A percentile compares a stretch with the other conserved stretches of the same genome.
These are phyloP conservation scores for Penicillium verrucosum DNA, from an alignment of 2,329 filamentous ascomycete species.

Conservation along the genomic window DNA sequence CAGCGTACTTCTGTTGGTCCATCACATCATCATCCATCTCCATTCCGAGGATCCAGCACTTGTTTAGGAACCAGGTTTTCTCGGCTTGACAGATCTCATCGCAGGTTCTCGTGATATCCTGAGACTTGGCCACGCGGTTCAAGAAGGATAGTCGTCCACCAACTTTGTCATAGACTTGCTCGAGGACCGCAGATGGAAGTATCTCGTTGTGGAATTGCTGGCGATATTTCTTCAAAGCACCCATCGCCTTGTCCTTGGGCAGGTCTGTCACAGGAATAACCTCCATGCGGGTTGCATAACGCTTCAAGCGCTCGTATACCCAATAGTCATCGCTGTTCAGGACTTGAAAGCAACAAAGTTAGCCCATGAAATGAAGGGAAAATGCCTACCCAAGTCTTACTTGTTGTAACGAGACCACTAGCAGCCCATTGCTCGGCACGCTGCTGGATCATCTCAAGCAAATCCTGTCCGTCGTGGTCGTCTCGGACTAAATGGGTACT, in stretches of 20 bases:
- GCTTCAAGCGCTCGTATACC: slow-evolving; percentile 93
- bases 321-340: slow-evolving; percentile 98
- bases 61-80: slow-evolving; percentile 76
- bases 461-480: slow-evolving; percentile 86
- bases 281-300: slow-evolving; percentile 90
- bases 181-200: slow-evolving; percentile 53
- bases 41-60: slow-evolving; percentile 71
- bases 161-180: slow-evolving; percentile 79
- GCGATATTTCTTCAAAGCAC: slow-evolving; percentile 76
- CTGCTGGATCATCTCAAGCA: slow-evolving; percentile 93
- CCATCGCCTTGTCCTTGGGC: slow-evolving; percentile 71
- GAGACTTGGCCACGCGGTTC: slow-evolving; percentile 82
- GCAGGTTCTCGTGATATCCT: slow-evolving; percentile 76
- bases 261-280: slow-evolving; percentile 83
- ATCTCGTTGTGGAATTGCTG: slow-evolving; percentile 68
- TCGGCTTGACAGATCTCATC: slow-evolving; percentile 67
- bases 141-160: slow-evolving; percentile 86
- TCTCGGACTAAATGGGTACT: slow-evolving; percentile 87
- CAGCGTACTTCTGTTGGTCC: slow-evolving; percentile 94
- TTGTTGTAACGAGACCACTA: slow-evolving; percentile 75
- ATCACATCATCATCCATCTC: slow-evolving; percentile 96
- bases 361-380: not conserved
- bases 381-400: slow-evolving; percentile 22
- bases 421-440: slow-evolving; percentile 96
- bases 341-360: slow-evolving; percentile 50